Base-by-base conservation (phyloP, 306 rosid genomes). In the Alnus rubra region DNA sequence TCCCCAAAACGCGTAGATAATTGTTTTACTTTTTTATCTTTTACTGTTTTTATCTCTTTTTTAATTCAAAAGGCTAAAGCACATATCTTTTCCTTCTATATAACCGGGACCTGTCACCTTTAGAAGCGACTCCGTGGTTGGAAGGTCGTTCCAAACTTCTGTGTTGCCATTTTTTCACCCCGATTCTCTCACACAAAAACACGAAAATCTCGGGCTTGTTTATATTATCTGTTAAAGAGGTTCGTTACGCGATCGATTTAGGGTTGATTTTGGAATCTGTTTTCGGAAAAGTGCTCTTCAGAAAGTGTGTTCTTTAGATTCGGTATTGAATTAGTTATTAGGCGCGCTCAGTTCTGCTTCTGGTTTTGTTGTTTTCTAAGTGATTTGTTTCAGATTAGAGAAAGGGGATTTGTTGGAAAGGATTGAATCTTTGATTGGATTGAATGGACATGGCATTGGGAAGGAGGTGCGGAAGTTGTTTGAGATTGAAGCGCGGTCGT, bases 1-100 rank as follows among this genome's bases (percentile, higher is more conserved):
- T 90, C 89, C 44, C 70, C 71, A 74, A 85, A 82, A 80, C 90
- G 85, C 90, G 88, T 74, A n/a, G 82, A 84, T 19, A 35, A 5
- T 14, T 14, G 9, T 33, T 64, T 64, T 33, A 0, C 7, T 35
- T 55, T 18, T 44, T 69, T 48, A 3, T 14, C 12, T 37, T n/a
- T 54, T 45, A 64, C 79, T 48, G 67, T 72, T 33, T 35, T 59
- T 77, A 51, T 50, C 56, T 2, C 58, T 16, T 55, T 45, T 13
- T 31, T 76, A 47, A 30, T 51, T 73, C 42, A 48, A 62, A 4
- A 70, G 6, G 5, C 15, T 2, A 69, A 52, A 71, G 58, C n/a
- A 4, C 28, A 5, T 33, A 28, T 65, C 62, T 44, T 55, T 75
- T 63, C 28, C 19, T 4, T 33, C 31, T 52, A 87, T 73, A 47